These are phyloP conservation scores for Orbilia oligospora DNA, from an alignment of 2,329 filamentous ascomycete genomes.

Conservation along the genomic window DNA sequence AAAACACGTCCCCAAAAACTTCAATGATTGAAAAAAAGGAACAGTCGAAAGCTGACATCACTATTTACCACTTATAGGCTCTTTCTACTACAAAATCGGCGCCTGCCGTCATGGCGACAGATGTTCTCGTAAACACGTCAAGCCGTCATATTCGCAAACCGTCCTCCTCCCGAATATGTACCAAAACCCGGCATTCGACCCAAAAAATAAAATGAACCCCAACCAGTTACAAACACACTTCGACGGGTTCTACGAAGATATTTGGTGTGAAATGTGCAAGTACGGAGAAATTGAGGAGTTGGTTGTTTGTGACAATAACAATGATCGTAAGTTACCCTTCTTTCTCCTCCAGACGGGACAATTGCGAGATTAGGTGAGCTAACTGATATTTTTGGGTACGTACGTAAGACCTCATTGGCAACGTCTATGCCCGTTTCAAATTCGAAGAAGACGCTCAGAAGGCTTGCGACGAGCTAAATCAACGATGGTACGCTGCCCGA, in stretches of 20 bases:
- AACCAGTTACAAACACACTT: constrained; percentile 99
- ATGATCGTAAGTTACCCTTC: constrained; percentile 80
- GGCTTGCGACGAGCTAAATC: constrained; percentile 94
- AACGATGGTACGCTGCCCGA: constrained; percentile 94
- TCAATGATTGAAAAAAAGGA: constrained; percentile 73
- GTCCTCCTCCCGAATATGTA: constrained; percentile 98
- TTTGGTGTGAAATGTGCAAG: constrained; percentile 99
- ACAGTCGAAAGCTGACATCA: background rate
- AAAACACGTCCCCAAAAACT: constrained; percentile 32
- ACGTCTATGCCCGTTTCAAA: constrained; percentile 99
- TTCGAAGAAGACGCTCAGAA: constrained; percentile 97
- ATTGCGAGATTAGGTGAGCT: background rate
- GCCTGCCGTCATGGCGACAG: constrained; percentile 98
- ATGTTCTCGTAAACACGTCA: constrained; percentile 98
- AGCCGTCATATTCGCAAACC: constrained; percentile 97
- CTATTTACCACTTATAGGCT: constrained; percentile 70
- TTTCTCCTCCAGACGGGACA: too few relatives aligned
- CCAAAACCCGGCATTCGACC: constrained; percentile 97
- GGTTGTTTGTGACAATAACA: constrained; percentile 99
- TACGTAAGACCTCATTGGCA: constrained; percentile 86
- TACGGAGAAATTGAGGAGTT: constrained; percentile 98
- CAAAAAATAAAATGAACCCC: constrained; percentile 96
- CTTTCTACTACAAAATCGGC: constrained; percentile 99
- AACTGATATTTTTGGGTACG: background rate
- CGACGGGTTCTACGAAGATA: constrained; percentile 99